Evolutionary conservation across 2,329 filamentous ascomycete species (phyloP).

Genomic region (Penicillium sp.): DNA sequence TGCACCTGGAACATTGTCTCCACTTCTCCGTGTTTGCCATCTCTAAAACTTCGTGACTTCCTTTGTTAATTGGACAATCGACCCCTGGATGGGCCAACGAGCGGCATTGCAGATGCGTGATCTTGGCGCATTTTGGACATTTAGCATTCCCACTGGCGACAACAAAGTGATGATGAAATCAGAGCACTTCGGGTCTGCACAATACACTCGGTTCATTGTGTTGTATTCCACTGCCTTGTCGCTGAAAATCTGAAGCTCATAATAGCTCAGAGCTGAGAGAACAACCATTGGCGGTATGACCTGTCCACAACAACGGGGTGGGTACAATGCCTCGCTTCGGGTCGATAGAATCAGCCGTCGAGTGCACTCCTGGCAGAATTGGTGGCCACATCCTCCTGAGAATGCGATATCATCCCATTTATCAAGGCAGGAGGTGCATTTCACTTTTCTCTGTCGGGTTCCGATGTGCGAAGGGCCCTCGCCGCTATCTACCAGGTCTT

Average conservation of each 20-base stretch:
- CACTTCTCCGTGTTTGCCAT: constrained; percentile 9
- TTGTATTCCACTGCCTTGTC: constrained; percentile 16
- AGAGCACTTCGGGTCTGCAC: constrained; percentile 19
- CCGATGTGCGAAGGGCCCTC: neutral
- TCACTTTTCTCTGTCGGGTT: neutral
- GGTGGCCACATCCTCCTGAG: neutral
- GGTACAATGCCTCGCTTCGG: constrained; percentile 18
- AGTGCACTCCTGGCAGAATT: constrained; percentile 6
- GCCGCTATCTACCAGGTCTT: neutral
- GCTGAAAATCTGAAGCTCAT: constrained; percentile 11
- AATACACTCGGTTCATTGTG: constrained; percentile 17
- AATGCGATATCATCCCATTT: neutral
- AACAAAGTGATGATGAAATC: constrained; percentile 16
- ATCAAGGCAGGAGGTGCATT: neutral
- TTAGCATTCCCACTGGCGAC: constrained; percentile 11
- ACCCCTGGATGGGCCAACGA: constrained; percentile 14
- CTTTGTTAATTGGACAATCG: constrained; percentile 16
- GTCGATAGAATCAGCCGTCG: constrained; percentile 15
- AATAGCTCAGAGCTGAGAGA: constrained; percentile 3
- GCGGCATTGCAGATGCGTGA: constrained; percentile 17
- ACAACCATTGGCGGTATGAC: constrained; percentile 3
- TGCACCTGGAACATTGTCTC: constrained; percentile 15
- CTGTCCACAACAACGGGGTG: constrained; percentile 17
- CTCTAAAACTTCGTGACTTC: constrained; percentile 8
- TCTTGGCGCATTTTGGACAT: constrained; percentile 11